Evolutionary conservation across 2,329 filamentous ascomycete species (phyloP).

Genomic region (Epichloe scottii): DNA sequence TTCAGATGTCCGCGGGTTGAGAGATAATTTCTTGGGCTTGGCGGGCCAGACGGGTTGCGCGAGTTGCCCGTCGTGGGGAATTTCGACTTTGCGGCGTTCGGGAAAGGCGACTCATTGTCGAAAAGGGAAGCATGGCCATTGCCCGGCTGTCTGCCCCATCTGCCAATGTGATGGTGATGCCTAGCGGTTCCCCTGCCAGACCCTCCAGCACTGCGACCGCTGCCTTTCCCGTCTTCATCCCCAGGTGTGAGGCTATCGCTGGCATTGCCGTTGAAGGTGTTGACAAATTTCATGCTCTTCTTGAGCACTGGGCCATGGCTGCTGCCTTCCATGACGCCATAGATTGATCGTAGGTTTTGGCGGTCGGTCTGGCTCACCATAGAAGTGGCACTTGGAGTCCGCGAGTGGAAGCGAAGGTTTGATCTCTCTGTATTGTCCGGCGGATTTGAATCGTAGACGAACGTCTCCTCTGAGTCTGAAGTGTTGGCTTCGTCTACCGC

Average conservation of each 20-base stretch:
- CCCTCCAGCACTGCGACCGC: conserved; percentile 46
- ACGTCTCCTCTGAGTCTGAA: conserved; percentile 95
- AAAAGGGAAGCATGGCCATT: conserved; percentile 61
- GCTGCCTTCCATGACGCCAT: conserved; percentile 50
- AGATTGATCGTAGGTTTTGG: conserved; percentile 50
- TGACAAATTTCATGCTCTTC: conserved; percentile 94
- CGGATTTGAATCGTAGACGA: conserved; percentile 97
- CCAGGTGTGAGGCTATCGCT: conserved; percentile 39
- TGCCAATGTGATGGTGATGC: conserved; percentile 62
- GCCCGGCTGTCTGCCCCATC: conserved; percentile 58
- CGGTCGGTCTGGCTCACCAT: conserved; percentile 57
- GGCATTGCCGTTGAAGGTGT: conserved; percentile 54
- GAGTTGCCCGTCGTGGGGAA: conserved; percentile 32
- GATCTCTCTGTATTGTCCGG: conserved; percentile 48
- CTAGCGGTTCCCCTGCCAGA: conserved; percentile 54
- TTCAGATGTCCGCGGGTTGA: conserved; percentile 19
- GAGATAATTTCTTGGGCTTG: conserved; percentile 51
- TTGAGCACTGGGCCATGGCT: conserved; percentile 38
- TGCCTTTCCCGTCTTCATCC: conserved; percentile 56
- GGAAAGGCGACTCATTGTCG: conserved; percentile 68
- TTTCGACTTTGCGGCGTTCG: conserved; percentile 52
- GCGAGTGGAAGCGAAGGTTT: conserved; percentile 73
- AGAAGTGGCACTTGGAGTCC: conserved; percentile 88
- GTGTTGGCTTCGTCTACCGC: conserved; percentile 93
- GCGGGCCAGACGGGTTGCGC: conserved; percentile 53